Percentiles rank a stretch among this genome's conserved stretches.
phyloP scores from a whole-genome alignment of 257 asterid genomes.

The Nicotiana otophora region DNA sequence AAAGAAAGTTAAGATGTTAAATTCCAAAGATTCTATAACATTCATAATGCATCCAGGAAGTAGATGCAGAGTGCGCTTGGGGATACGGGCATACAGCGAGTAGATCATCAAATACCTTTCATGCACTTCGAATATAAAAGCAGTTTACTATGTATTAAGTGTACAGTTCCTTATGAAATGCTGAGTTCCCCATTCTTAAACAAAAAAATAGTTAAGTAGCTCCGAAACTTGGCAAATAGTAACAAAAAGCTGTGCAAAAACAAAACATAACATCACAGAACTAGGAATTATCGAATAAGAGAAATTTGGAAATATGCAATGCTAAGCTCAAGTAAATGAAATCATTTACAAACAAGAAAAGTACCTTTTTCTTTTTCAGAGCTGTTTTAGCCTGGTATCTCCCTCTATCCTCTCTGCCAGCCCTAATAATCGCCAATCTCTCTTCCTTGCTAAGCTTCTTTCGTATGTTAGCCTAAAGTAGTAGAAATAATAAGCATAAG shows the following conservation, averaged over 20 bases:
- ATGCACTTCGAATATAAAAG: neutral
- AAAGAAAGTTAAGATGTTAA: neutral
- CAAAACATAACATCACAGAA: neutral
- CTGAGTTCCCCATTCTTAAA: neutral
- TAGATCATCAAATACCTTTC: neutral
- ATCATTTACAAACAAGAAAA: neutral
- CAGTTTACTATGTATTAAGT: neutral
- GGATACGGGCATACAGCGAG: neutral
- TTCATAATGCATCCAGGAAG: neutral
- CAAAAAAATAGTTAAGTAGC: neutral
- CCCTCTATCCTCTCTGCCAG: constrained; percentile 73
- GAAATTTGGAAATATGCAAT: neutral
- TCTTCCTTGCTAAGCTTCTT: constrained; percentile 70
- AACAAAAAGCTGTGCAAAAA: neutral
- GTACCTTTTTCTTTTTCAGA: constrained; percentile 71
- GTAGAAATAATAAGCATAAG: constrained; percentile 21
- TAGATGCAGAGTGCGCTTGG: neutral
- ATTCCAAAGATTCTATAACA: neutral
- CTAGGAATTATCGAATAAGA: neutral
- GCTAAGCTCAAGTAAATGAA: neutral
- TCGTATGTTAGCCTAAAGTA: constrained; percentile 62
- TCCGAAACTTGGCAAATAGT: neutral
- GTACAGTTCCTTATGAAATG: neutral
- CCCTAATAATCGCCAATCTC: constrained; percentile 51
- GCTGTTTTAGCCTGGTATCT: constrained; percentile 59